These are phyloP conservation scores for Candida nonsorbophila DNA, from an alignment of 805 yeast genomes.

Conservation along the genomic window DNA sequence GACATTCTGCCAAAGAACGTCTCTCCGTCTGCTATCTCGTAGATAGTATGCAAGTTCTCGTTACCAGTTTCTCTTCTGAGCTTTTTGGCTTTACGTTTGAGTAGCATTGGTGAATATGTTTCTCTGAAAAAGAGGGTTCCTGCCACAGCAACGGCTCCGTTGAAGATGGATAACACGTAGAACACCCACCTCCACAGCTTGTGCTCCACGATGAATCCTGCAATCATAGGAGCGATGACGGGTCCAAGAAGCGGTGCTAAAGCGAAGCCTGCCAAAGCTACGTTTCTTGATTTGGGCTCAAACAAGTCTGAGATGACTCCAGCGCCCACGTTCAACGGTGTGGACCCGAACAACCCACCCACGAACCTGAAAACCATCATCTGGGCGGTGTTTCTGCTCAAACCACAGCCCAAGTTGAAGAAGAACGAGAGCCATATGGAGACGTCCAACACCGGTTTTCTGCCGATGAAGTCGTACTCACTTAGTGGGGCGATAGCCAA, in stretches of 20 bases:
- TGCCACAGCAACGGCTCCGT: conserved; percentile 42
- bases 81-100: conserved; percentile 40
- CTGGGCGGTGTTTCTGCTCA: conserved; percentile 26
- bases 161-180: conserved; percentile 53
- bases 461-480: conserved; percentile 31
- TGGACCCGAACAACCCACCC: conserved; percentile 35
- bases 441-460: conserved; percentile 25
- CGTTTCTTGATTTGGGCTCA: conserved; percentile 45
- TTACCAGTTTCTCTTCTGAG: conserved; percentile 54
- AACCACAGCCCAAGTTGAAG: conserved; percentile 34
- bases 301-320: conserved; percentile 63
- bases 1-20: conserved; percentile 15
- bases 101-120: conserved; percentile 53
- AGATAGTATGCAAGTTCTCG: conserved; percentile 50
- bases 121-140: conserved; percentile 50
- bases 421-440: conserved; percentile 29
- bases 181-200: conserved; percentile 65
- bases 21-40: conserved; percentile 55
- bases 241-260: conserved; percentile 65
- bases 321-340: conserved; percentile 41
- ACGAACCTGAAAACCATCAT: conserved; percentile 27
- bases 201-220: conserved; percentile 52
- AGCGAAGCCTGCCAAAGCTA: conserved; percentile 54
- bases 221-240: conserved; percentile 53
- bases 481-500: conserved; percentile 34